These are phyloP conservation scores for Scheffersomyces lignosus DNA, from an alignment of 805 yeast species.

Conservation along the genomic window DNA sequence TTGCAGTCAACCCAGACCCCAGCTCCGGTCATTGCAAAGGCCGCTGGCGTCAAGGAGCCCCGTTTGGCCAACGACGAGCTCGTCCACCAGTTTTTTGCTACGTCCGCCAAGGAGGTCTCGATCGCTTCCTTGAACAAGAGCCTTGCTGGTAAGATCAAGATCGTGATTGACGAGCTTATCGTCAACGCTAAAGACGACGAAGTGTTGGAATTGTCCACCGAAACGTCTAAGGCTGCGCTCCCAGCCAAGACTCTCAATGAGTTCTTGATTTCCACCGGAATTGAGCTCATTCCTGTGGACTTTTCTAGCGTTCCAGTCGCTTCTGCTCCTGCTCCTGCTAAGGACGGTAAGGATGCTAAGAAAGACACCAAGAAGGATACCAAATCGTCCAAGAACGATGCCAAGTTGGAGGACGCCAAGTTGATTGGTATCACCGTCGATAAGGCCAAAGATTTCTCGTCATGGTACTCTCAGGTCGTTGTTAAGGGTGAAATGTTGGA, in stretches of 20 bases:
- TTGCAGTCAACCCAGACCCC: conserved; percentile 71
- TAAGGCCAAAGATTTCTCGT: conserved; percentile 87
- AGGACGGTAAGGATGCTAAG: conserved; percentile 19
- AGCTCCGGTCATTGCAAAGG: conserved; percentile 58
- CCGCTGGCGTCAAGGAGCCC: conserved; percentile 77
- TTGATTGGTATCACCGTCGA: conserved; percentile 95
- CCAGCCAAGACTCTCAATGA: conserved; percentile 47
- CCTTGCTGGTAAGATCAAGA: conserved; percentile 56
- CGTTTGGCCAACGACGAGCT: conserved; percentile 84
- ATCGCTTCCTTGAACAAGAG: conserved; percentile 48
- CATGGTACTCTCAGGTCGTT: conserved; percentile 96
- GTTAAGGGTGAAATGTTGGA: conserved; percentile 98
- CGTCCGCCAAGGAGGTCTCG: conserved; percentile 61
- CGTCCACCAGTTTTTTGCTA: conserved; percentile 60
- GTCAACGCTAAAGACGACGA: conserved; percentile 33
- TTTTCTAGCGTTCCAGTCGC: conserved; percentile 46
- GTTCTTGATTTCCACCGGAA: conserved; percentile 49
- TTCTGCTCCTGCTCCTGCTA: conserved; percentile 28
- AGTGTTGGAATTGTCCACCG: conserved; percentile 49
- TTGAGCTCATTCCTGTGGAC: conserved; percentile 56
- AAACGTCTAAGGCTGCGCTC: conserved; percentile 51
- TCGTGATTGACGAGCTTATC: conserved; percentile 57
- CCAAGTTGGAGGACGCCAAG: conserved; percentile 79
- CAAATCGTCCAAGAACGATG: conserved; percentile 39
- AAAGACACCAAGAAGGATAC: conserved; percentile 27